A percentile compares a stretch with the other conserved stretches of the same genome.
These are phyloP conservation scores for Rosa chinensis DNA, from an alignment of 306 rosid species.

Conservation along the genomic window DNA sequence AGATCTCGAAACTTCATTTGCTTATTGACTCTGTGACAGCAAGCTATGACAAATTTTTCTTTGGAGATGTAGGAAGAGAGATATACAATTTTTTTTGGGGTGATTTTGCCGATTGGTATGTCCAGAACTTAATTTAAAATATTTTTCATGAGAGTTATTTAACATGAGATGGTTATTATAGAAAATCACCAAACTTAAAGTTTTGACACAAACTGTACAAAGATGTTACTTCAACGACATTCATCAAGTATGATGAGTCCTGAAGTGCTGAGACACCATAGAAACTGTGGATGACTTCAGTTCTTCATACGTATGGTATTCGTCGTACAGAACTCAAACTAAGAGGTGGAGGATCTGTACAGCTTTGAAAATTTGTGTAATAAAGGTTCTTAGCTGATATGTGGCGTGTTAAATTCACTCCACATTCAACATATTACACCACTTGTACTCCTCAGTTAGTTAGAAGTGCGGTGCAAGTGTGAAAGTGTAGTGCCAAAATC, in stretches of 20 bases:
- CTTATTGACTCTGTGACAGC: conserved; percentile 68
- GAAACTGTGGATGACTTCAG: neutral
- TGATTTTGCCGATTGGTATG: conserved; percentile 96
- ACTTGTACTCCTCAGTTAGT: neutral
- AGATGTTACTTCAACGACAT: neutral
- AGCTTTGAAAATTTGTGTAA: neutral
- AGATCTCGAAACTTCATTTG: conserved; percentile 90
- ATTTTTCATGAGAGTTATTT: neutral
- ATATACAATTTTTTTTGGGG: conserved; percentile 91
- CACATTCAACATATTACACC: neutral
- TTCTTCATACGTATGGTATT: neutral
- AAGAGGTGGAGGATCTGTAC: neutral
- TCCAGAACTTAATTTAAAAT: neutral
- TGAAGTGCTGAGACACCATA: neutral
- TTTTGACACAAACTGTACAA: neutral
- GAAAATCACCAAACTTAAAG: neutral
- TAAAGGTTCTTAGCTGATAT: neutral
- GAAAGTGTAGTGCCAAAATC: neutral
- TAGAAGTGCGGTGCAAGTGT: neutral
- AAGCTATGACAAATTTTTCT: conserved; percentile 88
- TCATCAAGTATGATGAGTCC: neutral
- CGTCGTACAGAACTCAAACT: neutral
- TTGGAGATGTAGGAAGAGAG: conserved; percentile 94
- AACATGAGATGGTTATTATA: neutral
- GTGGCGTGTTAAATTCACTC: neutral